A percentile compares a stretch with the other conserved stretches of the same genome.
Evolutionary conservation across 176 grass and related monocot species (phyloP).

Genomic region (Eleusine indica): DNA sequence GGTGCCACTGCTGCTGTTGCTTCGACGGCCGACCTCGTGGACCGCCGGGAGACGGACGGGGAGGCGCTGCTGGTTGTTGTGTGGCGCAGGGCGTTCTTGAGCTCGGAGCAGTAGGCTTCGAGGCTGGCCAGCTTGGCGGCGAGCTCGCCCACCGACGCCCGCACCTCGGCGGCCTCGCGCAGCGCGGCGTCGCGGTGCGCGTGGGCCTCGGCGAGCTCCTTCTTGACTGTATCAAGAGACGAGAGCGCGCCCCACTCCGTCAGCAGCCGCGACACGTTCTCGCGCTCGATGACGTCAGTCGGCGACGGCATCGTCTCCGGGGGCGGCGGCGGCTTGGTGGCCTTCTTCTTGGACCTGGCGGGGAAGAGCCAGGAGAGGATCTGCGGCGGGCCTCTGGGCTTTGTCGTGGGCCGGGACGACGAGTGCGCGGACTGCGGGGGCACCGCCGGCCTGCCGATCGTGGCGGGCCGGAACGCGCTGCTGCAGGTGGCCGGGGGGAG

Average conservation of each 20-base stretch:
- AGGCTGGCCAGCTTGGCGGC: slow-evolving; percentile 66
- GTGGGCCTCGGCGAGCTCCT: slow-evolving; percentile 75
- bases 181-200: slow-evolving; percentile 69
- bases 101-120: slow-evolving; percentile 76
- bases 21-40: slow-evolving; percentile 47
- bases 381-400: slow-evolving; percentile 50
- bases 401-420: slow-evolving; percentile 20
- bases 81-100: slow-evolving; percentile 67
- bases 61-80: slow-evolving; percentile 21
- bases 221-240: slow-evolving; percentile 72
- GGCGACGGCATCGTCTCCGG: slow-evolving; percentile 41
- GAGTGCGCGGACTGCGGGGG: slow-evolving; percentile 34
- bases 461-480: slow-evolving; percentile 16
- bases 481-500: slow-evolving; percentile 33
- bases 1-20: not conserved
- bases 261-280: slow-evolving; percentile 80
- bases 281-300: slow-evolving; percentile 46
- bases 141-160: slow-evolving; percentile 65
- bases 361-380: slow-evolving; percentile 92
- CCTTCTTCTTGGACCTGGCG: slow-evolving; percentile 72
- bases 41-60: slow-evolving; percentile 54
- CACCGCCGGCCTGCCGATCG: slow-evolving; percentile 24
- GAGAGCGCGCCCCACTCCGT: slow-evolving; percentile 86
- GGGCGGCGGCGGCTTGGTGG: slow-evolving; percentile 21
- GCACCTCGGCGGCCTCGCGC: slow-evolving; percentile 68